Percentiles rank a stretch among this genome's conserved stretches.
phyloP scores from a whole-genome alignment of 257 asterid species.

The Przewalskia tangutica region DNA sequence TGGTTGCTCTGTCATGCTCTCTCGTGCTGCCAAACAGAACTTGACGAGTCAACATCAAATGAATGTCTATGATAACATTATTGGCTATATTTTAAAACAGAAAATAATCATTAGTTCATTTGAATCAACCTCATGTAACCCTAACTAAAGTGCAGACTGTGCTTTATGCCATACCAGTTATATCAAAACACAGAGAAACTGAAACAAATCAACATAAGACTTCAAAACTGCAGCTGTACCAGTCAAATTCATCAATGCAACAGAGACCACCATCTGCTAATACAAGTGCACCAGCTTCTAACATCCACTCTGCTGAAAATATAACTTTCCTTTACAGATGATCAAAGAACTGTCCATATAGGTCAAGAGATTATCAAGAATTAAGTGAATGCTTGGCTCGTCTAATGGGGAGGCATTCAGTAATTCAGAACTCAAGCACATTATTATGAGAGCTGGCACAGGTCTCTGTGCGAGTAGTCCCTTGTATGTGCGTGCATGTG shows the following conservation, averaged over 20 bases:
- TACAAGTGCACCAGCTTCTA: conserved; percentile 99
- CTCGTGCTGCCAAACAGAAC: conserved; percentile 63
- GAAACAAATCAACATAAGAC: not conserved
- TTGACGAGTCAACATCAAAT: conserved; percentile 1
- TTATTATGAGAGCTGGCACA: not conserved
- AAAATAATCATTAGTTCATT: not conserved
- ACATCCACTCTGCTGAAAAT: conserved; percentile 90
- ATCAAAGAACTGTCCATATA: not conserved
- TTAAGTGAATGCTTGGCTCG: not conserved
- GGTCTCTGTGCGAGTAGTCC: not conserved
- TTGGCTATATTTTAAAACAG: not conserved
- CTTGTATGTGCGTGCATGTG: not conserved
- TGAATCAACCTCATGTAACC: not conserved
- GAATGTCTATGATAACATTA: not conserved
- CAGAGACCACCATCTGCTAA: conserved; percentile 99
- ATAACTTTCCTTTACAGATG: not conserved
- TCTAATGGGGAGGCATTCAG: not conserved
- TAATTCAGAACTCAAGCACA: not conserved
- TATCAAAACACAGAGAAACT: not conserved
- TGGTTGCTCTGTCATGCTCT: conserved; percentile 92
- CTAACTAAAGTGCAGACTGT: not conserved
- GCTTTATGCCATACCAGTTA: not conserved
- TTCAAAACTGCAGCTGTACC: conserved; percentile 29
- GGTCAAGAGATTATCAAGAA: not conserved
- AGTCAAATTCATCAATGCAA: conserved; percentile 97